Base-by-base conservation (phyloP, 163 green algal species). In the Chlamydomonas reinhardtii region DNA sequence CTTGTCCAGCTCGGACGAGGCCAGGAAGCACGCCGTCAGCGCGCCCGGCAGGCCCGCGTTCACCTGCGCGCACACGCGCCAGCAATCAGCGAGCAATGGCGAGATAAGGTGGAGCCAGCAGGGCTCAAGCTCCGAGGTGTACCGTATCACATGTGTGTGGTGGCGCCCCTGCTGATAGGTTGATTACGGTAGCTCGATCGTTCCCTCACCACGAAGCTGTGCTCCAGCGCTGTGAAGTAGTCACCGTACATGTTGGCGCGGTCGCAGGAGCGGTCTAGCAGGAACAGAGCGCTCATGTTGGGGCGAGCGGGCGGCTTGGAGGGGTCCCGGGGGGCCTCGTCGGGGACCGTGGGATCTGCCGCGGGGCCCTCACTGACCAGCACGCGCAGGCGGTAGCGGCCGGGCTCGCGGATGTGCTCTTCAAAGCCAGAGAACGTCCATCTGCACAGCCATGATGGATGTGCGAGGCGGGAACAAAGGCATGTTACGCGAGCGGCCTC, bases 321-420 rank as follows among this genome's bases (percentile, higher is more conserved):
- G 8, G 22, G 34, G 66, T 85, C 78, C 31, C 56, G 48, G n/a
- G n/a, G n/a, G n/a, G n/a, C n/a, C n/a, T n/a, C n/a, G n/a, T n/a
- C n/a, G n/a, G n/a, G n/a, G n/a, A n/a, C n/a, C n/a, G n/a, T n/a
- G n/a, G n/a, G n/a, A n/a, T n/a, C n/a, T n/a, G n/a, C 37, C 31
- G 29, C 65, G 31, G 14, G 11, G 48, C 48, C 48, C 48, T 56
- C 48, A 14, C 48, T 56, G 48, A 56, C 48, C 48, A 56, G 48
- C 48, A 76, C 76, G 59, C 68, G 43, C 65, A 85, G 24, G 1
- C 78, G 66, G 78, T 85, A 85, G 15, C 12, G 37, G 48, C 78
- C 78, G 3, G 78, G 78, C 1, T 27, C 27, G 29, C 29, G 6
- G 16, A 70, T 29, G n/a, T 69, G 14, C 11, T 34, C 9, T 19